These are phyloP conservation scores for Cytidiella melzeri DNA, from an alignment of 768 basidiomycete species.

Conservation along the genomic window DNA sequence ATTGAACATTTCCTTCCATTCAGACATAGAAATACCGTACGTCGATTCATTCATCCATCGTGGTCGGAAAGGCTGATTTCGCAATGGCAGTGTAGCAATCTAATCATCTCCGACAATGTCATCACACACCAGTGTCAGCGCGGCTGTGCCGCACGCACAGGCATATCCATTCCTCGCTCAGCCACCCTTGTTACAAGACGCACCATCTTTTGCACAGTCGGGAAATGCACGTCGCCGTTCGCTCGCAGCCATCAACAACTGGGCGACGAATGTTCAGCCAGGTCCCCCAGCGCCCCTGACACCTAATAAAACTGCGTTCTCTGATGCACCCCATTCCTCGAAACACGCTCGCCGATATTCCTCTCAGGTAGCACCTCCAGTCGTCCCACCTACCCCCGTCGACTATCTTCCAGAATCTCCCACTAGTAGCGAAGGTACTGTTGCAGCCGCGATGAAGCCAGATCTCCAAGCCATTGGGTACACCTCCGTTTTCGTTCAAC, in stretches of 20 bases:
- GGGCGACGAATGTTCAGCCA: slow-evolving; percentile 13
- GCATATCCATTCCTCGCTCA: slow-evolving; percentile 11
- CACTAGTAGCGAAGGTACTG: slow-evolving; percentile 5
- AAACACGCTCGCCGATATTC: slow-evolving; percentile 3
- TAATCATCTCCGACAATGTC: slow-evolving; percentile 3
- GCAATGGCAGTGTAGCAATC: not conserved
- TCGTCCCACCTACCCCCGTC: not conserved
- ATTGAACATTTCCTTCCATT: no score
- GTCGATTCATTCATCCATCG: not conserved
- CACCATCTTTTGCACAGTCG: not conserved
- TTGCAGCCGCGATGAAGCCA: slow-evolving; percentile 6
- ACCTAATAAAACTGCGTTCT: slow-evolving; percentile 4
- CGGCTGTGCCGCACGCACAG: not conserved
- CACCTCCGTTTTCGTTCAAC: slow-evolving; percentile 10
- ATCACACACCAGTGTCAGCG: slow-evolving; percentile 3
- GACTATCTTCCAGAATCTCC: slow-evolving; percentile 11
- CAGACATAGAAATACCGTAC: not conserved
- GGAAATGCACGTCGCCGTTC: slow-evolving; percentile 8
- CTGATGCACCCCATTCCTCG: slow-evolving; percentile 1
- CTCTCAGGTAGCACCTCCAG: not conserved
- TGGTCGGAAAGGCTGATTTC: not conserved
- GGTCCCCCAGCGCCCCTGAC: slow-evolving; percentile 10
- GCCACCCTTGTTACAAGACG: slow-evolving; percentile 4
- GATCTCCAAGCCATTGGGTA: slow-evolving; percentile 9
- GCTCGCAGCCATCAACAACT: slow-evolving; percentile 8